Evolutionary conservation across 176 grass and related monocot genomes (phyloP).

Genomic region (Areca catechu): DNA sequence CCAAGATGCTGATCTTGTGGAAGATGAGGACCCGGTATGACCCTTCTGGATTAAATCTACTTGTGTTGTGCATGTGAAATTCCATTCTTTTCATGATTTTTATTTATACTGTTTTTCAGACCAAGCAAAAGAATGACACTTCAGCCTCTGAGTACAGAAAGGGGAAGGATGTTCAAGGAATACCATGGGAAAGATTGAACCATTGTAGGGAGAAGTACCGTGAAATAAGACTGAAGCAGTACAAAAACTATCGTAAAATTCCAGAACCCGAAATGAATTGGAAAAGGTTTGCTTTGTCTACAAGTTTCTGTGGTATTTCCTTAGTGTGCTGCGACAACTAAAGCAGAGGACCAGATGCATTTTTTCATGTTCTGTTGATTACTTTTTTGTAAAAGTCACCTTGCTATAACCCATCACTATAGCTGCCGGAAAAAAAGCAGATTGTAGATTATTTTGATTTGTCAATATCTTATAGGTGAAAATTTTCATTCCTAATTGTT

Average conservation of each 20-base stretch:
- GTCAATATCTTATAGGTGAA: too few relatives aligned
- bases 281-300: slow-evolving; percentile 12
- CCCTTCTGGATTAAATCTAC: not conserved
- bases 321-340: too few relatives aligned
- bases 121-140: slow-evolving; percentile 28
- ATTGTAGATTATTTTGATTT: too few relatives aligned
- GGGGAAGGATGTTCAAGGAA: slow-evolving; percentile 50
- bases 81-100: not conserved
- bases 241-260: slow-evolving; percentile 41
- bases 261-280: not conserved
- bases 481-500: too few relatives aligned
- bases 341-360: too few relatives aligned
- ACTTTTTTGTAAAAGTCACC: too few relatives aligned
- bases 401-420: too few relatives aligned
- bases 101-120: slow-evolving; percentile 17
- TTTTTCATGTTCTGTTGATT: too few relatives aligned
- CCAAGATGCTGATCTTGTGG: slow-evolving; percentile 1
- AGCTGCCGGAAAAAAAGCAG: too few relatives aligned
- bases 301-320: too few relatives aligned
- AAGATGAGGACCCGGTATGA: slow-evolving; percentile 16
- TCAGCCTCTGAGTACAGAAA: slow-evolving; percentile 34
- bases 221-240: slow-evolving; percentile 42
- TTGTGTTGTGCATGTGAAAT: not conserved
- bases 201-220: slow-evolving; percentile 41
- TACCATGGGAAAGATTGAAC: slow-evolving; percentile 53